Percentiles rank a stretch among this genome's conserved stretches.
These are phyloP conservation scores for Spirogloea muscicola DNA, from an alignment of 139 green algal genomes.

Conservation along the genomic window DNA sequence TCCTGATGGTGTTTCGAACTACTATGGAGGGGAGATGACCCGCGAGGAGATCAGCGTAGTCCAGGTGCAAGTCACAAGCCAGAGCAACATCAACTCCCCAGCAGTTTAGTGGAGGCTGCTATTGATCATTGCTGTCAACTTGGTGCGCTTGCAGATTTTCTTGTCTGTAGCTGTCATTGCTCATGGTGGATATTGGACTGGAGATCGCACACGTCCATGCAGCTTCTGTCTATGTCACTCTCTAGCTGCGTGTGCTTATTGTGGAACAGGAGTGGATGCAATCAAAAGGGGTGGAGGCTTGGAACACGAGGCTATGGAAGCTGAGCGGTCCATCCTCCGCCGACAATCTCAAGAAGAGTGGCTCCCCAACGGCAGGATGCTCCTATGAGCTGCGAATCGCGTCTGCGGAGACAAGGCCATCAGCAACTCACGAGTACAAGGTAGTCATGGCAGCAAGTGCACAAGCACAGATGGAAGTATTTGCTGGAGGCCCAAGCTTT, in stretches of 20 bases:
- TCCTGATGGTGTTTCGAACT: slow-evolving; percentile 1
- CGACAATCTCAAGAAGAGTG: not conserved
- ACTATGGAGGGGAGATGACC: not conserved
- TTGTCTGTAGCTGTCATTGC: too few species aligned
- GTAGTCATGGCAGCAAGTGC: not conserved
- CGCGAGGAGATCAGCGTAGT: not conserved
- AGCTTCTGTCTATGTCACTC: too few species aligned
- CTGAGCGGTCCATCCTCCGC: not conserved
- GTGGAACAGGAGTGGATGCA: too few species aligned
- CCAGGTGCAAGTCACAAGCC: not conserved
- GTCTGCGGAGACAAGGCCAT: not conserved
- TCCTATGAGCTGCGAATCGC: slow-evolving; percentile 13
- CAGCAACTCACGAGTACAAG: not conserved
- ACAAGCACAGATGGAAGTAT: too few species aligned
- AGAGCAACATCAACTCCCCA: too few species aligned
- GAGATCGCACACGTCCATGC: not conserved
- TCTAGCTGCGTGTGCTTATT: too few species aligned
- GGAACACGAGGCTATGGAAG: not conserved
- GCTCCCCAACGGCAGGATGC: not conserved
- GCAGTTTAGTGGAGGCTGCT: too few species aligned
- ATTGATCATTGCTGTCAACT: too few species aligned
- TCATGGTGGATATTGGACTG: too few species aligned
- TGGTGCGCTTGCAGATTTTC: too few species aligned
- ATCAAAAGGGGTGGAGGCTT: not conserved
- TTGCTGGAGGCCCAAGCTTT: not conserved